A percentile compares a stretch with the other conserved stretches of the same genome.
Evolutionary conservation across 2,329 filamentous ascomycete species (phyloP).

Genomic region (Lasiodiplodia sp.): DNA sequence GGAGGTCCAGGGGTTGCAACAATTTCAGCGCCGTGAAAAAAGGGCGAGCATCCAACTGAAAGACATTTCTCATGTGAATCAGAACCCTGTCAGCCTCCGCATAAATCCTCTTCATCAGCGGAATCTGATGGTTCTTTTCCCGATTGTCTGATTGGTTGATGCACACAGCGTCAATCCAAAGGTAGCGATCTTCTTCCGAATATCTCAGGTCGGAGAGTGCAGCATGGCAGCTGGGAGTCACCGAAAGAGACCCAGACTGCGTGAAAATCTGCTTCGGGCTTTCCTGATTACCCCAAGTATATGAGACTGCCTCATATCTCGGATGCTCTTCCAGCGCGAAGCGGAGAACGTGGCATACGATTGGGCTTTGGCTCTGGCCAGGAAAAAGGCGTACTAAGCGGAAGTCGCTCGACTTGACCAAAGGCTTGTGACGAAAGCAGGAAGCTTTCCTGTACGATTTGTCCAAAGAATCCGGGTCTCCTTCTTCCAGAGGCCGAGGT

Average conservation of each 20-base stretch:
- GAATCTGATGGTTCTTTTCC: conserved; percentile 18
- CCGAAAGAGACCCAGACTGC: not conserved
- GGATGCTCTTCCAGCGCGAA: conserved; percentile 14
- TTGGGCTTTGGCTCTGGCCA: not conserved
- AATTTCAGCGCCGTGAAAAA: not conserved
- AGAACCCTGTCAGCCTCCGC: conserved; percentile 29
- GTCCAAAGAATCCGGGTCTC: not conserved
- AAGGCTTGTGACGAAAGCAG: not conserved
- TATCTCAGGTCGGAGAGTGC: not conserved
- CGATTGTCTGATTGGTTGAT: conserved; percentile 5
- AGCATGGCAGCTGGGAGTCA: not conserved
- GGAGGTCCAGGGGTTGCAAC: not conserved
- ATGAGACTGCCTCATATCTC: conserved; percentile 32
- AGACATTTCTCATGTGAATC: conserved; percentile 29
- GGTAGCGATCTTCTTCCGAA: not conserved
- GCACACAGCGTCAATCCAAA: conserved; percentile 26
- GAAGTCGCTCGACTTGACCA: not conserved
- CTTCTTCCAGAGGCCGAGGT: too few species aligned
- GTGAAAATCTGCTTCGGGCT: conserved; percentile 10
- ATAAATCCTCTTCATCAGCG: conserved; percentile 13
- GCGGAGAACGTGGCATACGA: not conserved
- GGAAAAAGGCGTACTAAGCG: not conserved
- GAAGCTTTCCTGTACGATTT: not conserved
- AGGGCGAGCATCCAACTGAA: not conserved
- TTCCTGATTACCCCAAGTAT: conserved; percentile 31